Evolutionary conservation across 2,329 filamentous ascomycete genomes (phyloP).

Genomic region (Diplodia intermedia): DNA sequence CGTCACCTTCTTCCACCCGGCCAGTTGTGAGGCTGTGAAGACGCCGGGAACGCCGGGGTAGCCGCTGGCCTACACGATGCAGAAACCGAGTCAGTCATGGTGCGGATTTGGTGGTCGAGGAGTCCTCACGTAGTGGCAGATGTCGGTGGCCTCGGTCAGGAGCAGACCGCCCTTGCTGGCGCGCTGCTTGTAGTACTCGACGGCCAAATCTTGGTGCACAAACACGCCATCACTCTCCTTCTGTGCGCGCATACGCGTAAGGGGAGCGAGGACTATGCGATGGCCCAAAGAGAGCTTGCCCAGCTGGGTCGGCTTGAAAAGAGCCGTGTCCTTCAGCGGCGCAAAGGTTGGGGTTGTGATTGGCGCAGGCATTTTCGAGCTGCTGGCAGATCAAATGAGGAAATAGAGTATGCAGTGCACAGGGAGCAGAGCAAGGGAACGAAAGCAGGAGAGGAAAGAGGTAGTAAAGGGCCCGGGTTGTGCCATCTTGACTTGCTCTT

Average conservation of each 20-base stretch:
- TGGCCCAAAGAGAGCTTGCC: slow-evolving; percentile 35
- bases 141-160: slow-evolving; percentile 47
- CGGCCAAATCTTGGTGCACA: slow-evolving; percentile 42
- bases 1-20: slow-evolving; percentile 45
- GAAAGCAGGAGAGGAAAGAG: background rate
- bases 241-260: slow-evolving; percentile 33
- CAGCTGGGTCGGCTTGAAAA: slow-evolving; percentile 45
- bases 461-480: background rate
- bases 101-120: background rate
- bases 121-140: slow-evolving; percentile 42
- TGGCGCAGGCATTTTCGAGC: slow-evolving; percentile 42
- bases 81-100: background rate
- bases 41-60: slow-evolving; percentile 44
- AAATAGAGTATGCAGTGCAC: background rate
- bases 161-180: slow-evolving; percentile 45
- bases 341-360: slow-evolving; percentile 42
- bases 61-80: slow-evolving; percentile 38
- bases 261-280: slow-evolving; percentile 32
- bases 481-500: slow-evolving; percentile 24
- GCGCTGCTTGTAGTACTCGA: slow-evolving; percentile 45
- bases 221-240: slow-evolving; percentile 42
- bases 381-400: background rate
- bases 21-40: slow-evolving; percentile 42
- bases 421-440: background rate
- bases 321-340: slow-evolving; percentile 43